phyloP scores from a whole-genome alignment of 805 yeast genomes.

The Nakazawaea sp. region DNA sequence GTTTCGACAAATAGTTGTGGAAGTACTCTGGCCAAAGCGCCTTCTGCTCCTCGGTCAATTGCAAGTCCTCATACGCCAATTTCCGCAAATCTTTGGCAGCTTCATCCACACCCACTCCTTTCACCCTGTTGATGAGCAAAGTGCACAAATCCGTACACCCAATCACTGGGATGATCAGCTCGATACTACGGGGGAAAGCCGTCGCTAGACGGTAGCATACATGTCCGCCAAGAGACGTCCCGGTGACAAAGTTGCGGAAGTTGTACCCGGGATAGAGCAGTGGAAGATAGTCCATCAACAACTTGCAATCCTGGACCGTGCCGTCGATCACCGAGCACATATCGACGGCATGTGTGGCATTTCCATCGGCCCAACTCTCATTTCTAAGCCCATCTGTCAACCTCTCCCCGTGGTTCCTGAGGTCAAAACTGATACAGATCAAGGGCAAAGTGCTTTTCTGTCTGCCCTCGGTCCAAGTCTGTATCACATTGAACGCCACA shows the following conservation, averaged over 20 bases:
- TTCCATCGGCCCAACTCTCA: constrained; percentile 39
- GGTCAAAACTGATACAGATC: constrained; percentile 44
- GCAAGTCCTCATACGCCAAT: constrained; percentile 11
- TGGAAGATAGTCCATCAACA: constrained; percentile 39
- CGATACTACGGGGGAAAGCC: constrained; percentile 29
- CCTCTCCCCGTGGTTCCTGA: constrained; percentile 51
- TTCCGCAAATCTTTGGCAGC: constrained; percentile 5
- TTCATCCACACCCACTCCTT: background rate
- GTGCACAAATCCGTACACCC: constrained; percentile 41
- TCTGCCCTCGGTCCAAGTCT: constrained; percentile 18
- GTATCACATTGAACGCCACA: constrained; percentile 30
- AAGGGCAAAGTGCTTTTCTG: constrained; percentile 19
- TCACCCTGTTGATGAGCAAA: constrained; percentile 35
- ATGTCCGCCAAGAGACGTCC: constrained; percentile 55
- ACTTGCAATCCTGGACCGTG: constrained; percentile 34
- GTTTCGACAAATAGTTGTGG: constrained; percentile 10
- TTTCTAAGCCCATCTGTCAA: constrained; percentile 27
- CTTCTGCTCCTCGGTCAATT: constrained; percentile 8
- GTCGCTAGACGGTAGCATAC: constrained; percentile 38
- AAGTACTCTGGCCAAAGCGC: constrained; percentile 11
- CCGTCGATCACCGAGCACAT: constrained; percentile 43
- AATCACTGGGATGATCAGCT: constrained; percentile 40
- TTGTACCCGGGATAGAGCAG: constrained; percentile 20
- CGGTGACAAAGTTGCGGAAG: constrained; percentile 33
- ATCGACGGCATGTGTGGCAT: constrained; percentile 42